Conservation (phyloP, 768 basidiomycete genomes). For the Lepiota subincarnata region DNA sequence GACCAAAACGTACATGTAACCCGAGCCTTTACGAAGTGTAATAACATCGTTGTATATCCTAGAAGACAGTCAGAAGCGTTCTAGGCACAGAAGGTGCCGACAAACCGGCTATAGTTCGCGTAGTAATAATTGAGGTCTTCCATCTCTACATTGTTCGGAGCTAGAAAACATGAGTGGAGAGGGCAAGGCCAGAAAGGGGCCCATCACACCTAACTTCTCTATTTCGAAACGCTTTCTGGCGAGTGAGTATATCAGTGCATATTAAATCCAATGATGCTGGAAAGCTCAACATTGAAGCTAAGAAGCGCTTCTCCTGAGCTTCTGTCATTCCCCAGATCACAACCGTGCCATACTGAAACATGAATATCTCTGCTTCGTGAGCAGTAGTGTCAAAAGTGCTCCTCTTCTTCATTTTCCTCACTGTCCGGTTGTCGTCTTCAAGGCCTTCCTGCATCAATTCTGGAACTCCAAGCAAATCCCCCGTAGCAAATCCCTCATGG, state of each 20-base stretch:
- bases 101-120: constrained; percentile 91
- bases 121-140: constrained; percentile 97
- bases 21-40: constrained; percentile 88
- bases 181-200: not conserved
- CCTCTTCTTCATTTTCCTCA: constrained; percentile 42
- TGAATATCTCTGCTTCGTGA: constrained; percentile 81
- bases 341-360: constrained; percentile 92
- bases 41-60: constrained; percentile 98
- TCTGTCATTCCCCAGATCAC: constrained; percentile 99
- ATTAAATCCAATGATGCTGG: constrained; percentile 1
- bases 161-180: constrained; percentile 32
- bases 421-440: constrained; percentile 25
- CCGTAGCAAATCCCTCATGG: constrained; percentile 35
- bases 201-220: constrained; percentile 66
- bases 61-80: constrained; percentile 3
- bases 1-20: constrained; percentile 72
- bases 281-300: constrained; percentile 78
- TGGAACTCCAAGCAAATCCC: constrained; percentile 75
- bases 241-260: constrained; percentile 14
- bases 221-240: constrained; percentile 90
- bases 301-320: constrained; percentile 82
- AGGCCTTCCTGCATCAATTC: constrained; percentile 48
- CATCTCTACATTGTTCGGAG: constrained; percentile 88
- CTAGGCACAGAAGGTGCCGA: not conserved
- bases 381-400: constrained; percentile 66